Base-by-base conservation (phyloP, 768 basidiomycete genomes). In the Lactarius indigo region DNA sequence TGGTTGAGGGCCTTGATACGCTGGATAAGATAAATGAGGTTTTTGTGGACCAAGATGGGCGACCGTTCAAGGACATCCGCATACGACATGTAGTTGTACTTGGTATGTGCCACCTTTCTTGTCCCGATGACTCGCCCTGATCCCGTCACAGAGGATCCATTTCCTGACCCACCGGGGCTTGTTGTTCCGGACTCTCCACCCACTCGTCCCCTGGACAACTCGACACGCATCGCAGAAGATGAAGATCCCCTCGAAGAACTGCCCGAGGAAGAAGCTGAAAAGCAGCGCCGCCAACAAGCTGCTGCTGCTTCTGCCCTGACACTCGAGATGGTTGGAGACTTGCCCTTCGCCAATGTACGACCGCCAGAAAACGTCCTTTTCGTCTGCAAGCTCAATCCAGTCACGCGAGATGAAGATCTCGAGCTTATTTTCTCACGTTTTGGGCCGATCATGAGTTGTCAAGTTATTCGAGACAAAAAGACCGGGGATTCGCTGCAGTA, bases 351-450 rank as follows among this genome's bases (percentile, higher is more conserved):
- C 30, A 95, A 96, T 73, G 95, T 99, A 54, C 87, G 95, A 54
- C 97, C 97, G 0, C 97, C 97, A 0, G 97, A 99, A 78, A 98
- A 98, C 76, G 95, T 98, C 31, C 78, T 99, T 15, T 99, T 99
- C 77, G 96, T 99, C 12, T 99, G 97, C 87, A 98, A 98, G 75
- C 85, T 98, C 70, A 99, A 99, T 74, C 86, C 92, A 26, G 96
- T 97, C 23, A 98, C 97, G 31, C 83, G 90, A 58, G 94, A 96
- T 73, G 96, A 98, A 74, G 97, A 98, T 77, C 80, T 99, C 57
- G 96, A 98, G 75, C 85, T 99, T 47, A 99, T 99, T 63, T 99
- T 98, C 74, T 95, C 93, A 39, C 83, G 97, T 33, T 98, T 98
- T 72, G 97, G 97, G 9, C 83, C 84, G 35, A 97, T 99, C 74